Base-by-base conservation (phyloP, 495 filamentous ascomycete genomes). In the Endocarpon pusillum region DNA sequence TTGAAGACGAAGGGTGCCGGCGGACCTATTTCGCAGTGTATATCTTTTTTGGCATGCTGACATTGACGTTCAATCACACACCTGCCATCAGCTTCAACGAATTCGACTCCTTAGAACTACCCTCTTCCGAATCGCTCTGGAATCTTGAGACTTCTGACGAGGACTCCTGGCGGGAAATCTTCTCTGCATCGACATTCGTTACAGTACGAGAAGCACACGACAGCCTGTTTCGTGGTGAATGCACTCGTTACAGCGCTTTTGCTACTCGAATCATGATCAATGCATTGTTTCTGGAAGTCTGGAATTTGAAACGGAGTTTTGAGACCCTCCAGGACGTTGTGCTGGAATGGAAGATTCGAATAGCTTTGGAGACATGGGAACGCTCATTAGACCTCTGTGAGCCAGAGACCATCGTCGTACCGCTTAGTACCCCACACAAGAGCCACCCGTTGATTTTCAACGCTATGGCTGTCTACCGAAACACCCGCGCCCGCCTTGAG, bases 21-120 rank as follows among this genome's bases (percentile, higher is more conserved):
- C 81, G 89, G 29, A 96, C 89, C 2, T 97, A 96, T 61, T 97
- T 85, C 45, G 89, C 89, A n/a, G 87, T 96, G 36, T 96, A 96
- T 57, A 86, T 97, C 58, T 97, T 96, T 72, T 96, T 96, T 48
- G 89, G 89, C 37, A 69, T 96, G 50, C 61, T 97, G 40, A 97
- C 89, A 5, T 55, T 97, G 45, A 92, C 87, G 1, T 97, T 87
- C 67, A 94, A 97, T 55, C 89, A 96, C 55, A 94, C 87, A 2
- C 91, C 91, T 17, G 77, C 85, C 17, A 94, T 96, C 62, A 86
- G 80, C 52, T 94, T 94, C 62, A 91, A 94, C 54, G 91, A 96
- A 55, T 91, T 97, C 45, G 91, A 96, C 48, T 77, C 81, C 41
- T 62, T 96, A 16, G 75, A 89, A 53, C 65, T 97, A 22, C 91